A percentile compares a stretch with the other conserved stretches of the same genome.
These are phyloP conservation scores for Gentiana macrophylla DNA, from an alignment of 257 asterid genomes.

Conservation along the genomic window DNA sequence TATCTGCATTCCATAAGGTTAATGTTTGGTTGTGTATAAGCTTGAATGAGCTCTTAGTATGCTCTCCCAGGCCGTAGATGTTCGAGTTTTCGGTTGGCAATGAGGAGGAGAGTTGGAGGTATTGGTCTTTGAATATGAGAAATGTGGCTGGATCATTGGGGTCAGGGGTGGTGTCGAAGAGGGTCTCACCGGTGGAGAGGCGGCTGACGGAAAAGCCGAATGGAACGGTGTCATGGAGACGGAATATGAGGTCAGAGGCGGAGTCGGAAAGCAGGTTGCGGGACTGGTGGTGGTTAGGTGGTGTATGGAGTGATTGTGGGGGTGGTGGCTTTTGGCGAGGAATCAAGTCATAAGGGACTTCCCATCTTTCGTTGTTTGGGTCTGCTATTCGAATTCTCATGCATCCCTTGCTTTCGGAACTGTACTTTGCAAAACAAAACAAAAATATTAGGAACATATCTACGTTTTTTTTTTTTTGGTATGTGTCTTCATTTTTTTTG, in stretches of 20 bases:
- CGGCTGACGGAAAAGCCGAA: constrained; percentile 30
- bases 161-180: constrained; percentile 25
- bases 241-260: constrained; percentile 23
- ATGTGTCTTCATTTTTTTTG: too few species aligned
- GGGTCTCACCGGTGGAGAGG: constrained; percentile 25
- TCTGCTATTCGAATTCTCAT: constrained; percentile 32
- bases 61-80: constrained; percentile 86
- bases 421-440: background rate
- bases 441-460: background rate
- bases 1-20: constrained; percentile 86
- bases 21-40: constrained; percentile 46
- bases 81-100: constrained; percentile 40
- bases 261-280: constrained; percentile 12
- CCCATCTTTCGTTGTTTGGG: constrained; percentile 29
- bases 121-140: constrained; percentile 62
- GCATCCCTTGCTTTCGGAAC: constrained; percentile 22
- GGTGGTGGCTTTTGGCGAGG: constrained; percentile 14
- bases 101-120: constrained; percentile 69
- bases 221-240: constrained; percentile 28
- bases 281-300: background rate
- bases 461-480: background rate
- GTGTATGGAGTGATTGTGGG: background rate
- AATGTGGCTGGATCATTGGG: constrained; percentile 12
- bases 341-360: constrained; percentile 26
- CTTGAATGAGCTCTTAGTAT: constrained; percentile 54